Conservation (phyloP, 108 stramenopile species). For the Asterionellopsis glacialis region DNA sequence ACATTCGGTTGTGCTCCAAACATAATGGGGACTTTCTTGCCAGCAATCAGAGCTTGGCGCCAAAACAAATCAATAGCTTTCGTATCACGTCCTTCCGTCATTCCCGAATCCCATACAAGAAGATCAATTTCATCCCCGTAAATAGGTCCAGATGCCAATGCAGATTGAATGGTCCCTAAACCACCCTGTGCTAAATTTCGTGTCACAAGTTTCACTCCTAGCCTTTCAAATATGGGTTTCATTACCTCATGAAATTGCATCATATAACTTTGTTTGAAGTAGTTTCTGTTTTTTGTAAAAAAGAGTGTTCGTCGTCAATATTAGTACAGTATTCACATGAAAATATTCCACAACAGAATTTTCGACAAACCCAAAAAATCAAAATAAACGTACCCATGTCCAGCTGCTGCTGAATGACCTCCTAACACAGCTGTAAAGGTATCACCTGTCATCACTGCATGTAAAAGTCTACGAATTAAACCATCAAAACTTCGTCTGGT, state of each 20-base stretch:
- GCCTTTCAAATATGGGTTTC: constrained; percentile 52
- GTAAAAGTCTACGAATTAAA: constrained; percentile 58
- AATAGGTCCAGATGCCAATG: constrained; percentile 44
- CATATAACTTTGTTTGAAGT: constrained; percentile 61
- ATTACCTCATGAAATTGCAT: constrained; percentile 60
- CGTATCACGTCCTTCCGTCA: constrained; percentile 26
- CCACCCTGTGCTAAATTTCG: constrained; percentile 54
- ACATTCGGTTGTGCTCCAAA: constrained; percentile 9
- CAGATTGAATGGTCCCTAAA: constrained; percentile 38
- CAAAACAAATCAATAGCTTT: constrained; percentile 43
- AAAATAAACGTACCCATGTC: constrained; percentile 26
- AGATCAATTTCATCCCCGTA: constrained; percentile 62
- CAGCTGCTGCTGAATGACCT: constrained; percentile 57
- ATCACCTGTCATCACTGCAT: constrained; percentile 79
- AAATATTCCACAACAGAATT: neutral
- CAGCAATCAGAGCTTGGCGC: constrained; percentile 55
- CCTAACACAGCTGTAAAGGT: constrained; percentile 61
- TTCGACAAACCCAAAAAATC: neutral
- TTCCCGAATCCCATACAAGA: constrained; percentile 62
- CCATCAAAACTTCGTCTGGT: constrained; percentile 48
- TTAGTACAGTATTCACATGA: neutral
- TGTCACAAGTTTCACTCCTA: constrained; percentile 51
- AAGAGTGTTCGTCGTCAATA: neutral
- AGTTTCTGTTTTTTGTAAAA: constrained; percentile 31
- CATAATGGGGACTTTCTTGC: constrained; percentile 43